Percentiles rank a stretch among this genome's conserved stretches.
phyloP scores from a whole-genome alignment of 768 basidiomycete genomes.

The Suillus hirtellus region DNA sequence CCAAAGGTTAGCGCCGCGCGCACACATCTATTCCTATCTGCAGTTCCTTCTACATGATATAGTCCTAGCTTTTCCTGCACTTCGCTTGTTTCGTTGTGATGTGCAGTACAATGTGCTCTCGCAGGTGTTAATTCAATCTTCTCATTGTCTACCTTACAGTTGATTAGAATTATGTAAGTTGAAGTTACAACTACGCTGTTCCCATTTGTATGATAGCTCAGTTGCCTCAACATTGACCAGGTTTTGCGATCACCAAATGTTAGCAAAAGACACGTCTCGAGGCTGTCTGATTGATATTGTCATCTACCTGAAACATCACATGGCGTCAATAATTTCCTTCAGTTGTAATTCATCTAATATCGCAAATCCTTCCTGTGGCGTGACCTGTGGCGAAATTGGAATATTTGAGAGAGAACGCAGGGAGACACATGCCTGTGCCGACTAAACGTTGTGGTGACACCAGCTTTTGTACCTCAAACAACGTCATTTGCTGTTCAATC shows the following conservation, averaged over 20 bases:
- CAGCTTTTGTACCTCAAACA: slow-evolving; percentile 84
- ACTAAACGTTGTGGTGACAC: slow-evolving; percentile 95
- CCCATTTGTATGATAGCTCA: neutral
- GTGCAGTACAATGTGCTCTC: too few species aligned
- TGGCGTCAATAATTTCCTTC: slow-evolving; percentile 82
- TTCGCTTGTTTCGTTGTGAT: too few species aligned
- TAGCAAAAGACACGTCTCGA: neutral
- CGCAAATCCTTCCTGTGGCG: slow-evolving; percentile 77
- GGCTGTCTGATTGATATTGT: neutral
- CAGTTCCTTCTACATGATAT: too few species aligned
- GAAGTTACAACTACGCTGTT: neutral
- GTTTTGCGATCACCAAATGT: neutral
- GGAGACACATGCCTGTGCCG: slow-evolving; percentile 74
- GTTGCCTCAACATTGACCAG: neutral
- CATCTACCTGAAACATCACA: slow-evolving; percentile 46
- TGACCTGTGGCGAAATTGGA: slow-evolving; percentile 56
- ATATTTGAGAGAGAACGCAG: neutral
- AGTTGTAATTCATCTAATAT: slow-evolving; percentile 81
- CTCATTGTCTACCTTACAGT: neutral
- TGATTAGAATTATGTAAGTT: neutral
- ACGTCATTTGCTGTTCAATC: slow-evolving; percentile 77
- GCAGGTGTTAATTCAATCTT: too few species aligned
- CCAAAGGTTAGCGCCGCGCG: too few species aligned
- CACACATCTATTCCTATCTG: too few species aligned
- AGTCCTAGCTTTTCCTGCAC: too few species aligned